Percentiles rank a stretch among this genome's conserved stretches.
phyloP scores from a whole-genome alignment of 768 basidiomycete genomes.

The Hemileccinum impolitum region DNA sequence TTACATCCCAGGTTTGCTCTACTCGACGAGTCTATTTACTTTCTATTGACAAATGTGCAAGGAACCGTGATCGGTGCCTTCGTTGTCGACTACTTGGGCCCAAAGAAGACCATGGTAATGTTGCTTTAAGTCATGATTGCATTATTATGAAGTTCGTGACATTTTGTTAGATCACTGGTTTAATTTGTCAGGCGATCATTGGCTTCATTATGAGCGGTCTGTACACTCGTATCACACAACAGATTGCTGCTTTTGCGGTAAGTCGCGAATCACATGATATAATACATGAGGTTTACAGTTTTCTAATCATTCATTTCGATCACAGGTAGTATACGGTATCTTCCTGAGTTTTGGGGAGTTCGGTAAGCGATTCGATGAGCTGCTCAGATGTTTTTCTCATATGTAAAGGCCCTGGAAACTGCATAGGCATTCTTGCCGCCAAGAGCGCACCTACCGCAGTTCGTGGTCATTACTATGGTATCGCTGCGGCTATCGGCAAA shows the following conservation, averaged over 20 bases:
- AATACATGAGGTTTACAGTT: not conserved
- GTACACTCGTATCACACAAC: constrained; percentile 56
- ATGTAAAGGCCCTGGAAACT: constrained; percentile 71
- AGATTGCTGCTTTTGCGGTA: constrained; percentile 76
- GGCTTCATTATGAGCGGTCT: constrained; percentile 91
- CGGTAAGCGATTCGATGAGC: constrained; percentile 38
- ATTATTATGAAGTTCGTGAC: not conserved
- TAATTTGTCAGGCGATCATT: constrained; percentile 63
- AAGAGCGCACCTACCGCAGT: constrained; percentile 85
- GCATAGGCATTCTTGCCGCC: constrained; percentile 77
- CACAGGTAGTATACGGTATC: constrained; percentile 80
- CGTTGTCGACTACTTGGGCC: constrained; percentile 69
- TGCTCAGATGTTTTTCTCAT: not conserved
- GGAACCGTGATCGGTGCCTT: constrained; percentile 73
- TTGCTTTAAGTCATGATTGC: not conserved
- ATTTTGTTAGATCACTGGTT: constrained; percentile 54
- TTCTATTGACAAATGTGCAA: constrained; percentile 12
- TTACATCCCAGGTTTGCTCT: constrained; percentile 54
- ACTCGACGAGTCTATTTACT: not conserved
- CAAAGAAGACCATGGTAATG: constrained; percentile 70
- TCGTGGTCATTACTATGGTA: constrained; percentile 82
- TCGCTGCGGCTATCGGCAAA: constrained; percentile 85
- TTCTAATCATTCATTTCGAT: not conserved
- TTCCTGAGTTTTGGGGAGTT: constrained; percentile 89
- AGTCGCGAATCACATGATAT: constrained; percentile 16